phyloP scores from a whole-genome alignment of 2,329 filamentous ascomycete species.

The Nectriaceae sp. region DNA sequence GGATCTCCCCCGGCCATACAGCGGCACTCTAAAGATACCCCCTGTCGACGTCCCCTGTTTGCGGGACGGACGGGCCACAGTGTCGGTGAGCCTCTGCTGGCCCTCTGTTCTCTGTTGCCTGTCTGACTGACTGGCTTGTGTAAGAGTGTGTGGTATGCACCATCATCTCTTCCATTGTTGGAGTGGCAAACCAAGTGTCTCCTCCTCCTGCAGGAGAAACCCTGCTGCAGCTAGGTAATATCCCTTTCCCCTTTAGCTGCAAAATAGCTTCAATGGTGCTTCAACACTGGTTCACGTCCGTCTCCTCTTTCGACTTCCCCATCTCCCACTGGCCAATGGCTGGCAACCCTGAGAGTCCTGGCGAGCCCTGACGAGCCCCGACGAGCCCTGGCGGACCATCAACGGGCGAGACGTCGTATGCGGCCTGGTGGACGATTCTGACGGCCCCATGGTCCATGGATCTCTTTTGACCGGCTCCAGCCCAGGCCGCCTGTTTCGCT shows the following conservation, averaged over 20 bases:
- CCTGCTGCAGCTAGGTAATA: conserved; percentile 34
- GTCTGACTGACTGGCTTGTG: not conserved
- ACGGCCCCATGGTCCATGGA: not conserved
- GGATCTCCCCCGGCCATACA: too few species aligned
- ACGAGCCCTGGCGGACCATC: not conserved
- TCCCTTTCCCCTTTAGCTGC: conserved; percentile 31
- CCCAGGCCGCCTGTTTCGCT: not conserved
- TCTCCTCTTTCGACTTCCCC: conserved; percentile 15
- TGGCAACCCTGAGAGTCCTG: not conserved
- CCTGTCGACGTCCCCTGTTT: not conserved
- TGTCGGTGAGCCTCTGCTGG: not conserved
- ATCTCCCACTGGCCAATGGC: conserved; percentile 18
- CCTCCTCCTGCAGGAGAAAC: conserved; percentile 30
- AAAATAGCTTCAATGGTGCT: conserved; percentile 28
- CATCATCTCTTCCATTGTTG: not conserved
- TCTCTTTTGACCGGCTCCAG: not conserved
- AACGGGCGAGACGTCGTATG: not conserved
- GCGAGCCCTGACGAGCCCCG: not conserved
- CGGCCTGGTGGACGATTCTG: too few species aligned
- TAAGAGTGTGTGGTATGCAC: not conserved
- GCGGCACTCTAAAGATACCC: too few species aligned
- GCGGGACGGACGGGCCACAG: not conserved
- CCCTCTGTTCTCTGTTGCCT: not conserved
- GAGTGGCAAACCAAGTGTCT: not conserved
- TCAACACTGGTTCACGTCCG: conserved; percentile 28